Base-by-base conservation (phyloP, 345 rosid genomes). In the Durio zibethinus region DNA sequence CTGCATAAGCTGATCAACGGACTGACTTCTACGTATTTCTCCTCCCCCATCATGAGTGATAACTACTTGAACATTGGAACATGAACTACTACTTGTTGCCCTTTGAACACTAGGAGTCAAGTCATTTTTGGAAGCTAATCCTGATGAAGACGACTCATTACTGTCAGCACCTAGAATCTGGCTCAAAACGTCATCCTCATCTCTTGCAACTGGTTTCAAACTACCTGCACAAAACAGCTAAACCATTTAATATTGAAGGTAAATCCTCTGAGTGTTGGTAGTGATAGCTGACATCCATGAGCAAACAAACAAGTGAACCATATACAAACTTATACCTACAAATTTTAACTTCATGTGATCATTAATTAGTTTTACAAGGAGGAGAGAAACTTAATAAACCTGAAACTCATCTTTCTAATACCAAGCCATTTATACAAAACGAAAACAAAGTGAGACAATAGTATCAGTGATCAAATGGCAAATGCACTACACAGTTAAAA, bases 151-250 rank as follows among this genome's bases (percentile, higher is more conserved):
- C 40, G 91, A 83, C 70, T 82, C 91, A 76, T 81, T 89, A 65
- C 75, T 84, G 79, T 91, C 93, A 82, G 84, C 80, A 4, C 89
- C 89, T n/a, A 93, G 82, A 88, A 94, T 85, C 89, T 90, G 85
- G 67, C 80, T 86, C 73, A 93, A 81, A 83, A 88, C 76, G 76
- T 88, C 97, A 79, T 95, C 93, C 80, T 93, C 96, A 71, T 80
- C 45, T 81, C 84, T 90, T 47, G 76, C 4, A 0, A 65, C 72
- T 42, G 61, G 73, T 84, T 82, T 90, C 14, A 90, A 89, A 82
- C 86, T 82, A 67, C 94, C 94, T 87, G 79, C 77, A 86, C 60
- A 52, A 74, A 77, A 54, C 15, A 36, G 77, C 18, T 61, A 60
- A 15, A 71, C 65, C 72, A 60, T 74, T 61, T 75, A 38, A 57